Conservation (phyloP, 345 rosid species). For the Gossypium raimondii region DNA sequence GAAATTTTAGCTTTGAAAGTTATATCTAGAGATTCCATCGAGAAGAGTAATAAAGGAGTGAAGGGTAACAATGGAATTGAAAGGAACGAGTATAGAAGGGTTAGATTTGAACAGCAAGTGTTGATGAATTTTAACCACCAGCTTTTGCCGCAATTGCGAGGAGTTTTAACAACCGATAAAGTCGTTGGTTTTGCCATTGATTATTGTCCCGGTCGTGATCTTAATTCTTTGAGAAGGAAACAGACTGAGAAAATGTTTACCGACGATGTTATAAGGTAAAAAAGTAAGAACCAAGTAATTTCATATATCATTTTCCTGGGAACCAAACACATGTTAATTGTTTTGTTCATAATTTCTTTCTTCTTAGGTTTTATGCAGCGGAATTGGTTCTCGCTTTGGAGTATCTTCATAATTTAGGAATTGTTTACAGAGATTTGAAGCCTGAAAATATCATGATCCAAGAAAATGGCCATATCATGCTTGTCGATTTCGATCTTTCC, state of each 20-base stretch:
- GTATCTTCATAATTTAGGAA: conserved; percentile 64
- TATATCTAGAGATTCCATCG: conserved; percentile 50
- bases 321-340: neutral
- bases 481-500: conserved; percentile 92
- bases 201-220: conserved; percentile 77
- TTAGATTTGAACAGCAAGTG: conserved; percentile 60
- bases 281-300: too few relatives aligned
- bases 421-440: conserved; percentile 79
- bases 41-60: conserved; percentile 33
- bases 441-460: conserved; percentile 87
- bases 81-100: conserved; percentile 42
- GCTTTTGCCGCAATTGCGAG: conserved; percentile 69
- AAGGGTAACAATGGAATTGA: neutral
- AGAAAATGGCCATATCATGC: conserved; percentile 82
- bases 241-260: conserved; percentile 81
- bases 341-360: neutral
- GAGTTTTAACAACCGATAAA: conserved; percentile 56
- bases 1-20: conserved; percentile 68
- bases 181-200: conserved; percentile 76
- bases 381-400: conserved; percentile 76
- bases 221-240: conserved; percentile 44
- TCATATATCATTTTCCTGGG: neutral
- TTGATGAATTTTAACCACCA: conserved; percentile 59
- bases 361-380: conserved; percentile 78
- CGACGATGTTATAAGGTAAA: conserved; percentile 59